Base-by-base conservation (phyloP, 2,329 filamentous ascomycete genomes). In the Rhynchosporium secalis region DNA sequence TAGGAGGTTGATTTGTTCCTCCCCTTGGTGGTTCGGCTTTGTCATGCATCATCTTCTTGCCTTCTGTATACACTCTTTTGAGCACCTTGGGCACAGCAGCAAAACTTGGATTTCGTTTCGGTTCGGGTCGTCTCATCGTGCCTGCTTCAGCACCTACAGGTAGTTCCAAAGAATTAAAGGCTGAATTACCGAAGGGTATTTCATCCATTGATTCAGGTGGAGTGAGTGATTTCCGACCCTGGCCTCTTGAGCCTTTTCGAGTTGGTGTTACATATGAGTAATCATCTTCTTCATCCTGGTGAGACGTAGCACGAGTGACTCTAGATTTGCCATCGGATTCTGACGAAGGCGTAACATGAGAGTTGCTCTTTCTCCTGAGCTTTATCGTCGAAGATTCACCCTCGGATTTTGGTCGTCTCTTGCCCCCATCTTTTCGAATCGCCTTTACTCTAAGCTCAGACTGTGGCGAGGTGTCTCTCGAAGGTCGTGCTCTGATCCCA, bases 11-110 rank as follows among this genome's bases (percentile, higher is more conserved):
- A 63, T 87, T 87, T 2, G 75, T 75, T 1, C 78, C 75, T 7
- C 80, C 78, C 54, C 80, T 80, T 0, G 81, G 81, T 3, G 83
- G 79, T 56, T 88, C 85, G 48, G 80, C 81, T 60, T 80, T 81
- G 60, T 88, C 85, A 13, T 85, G 81, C 43, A 88, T 81, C 12
- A 88, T 86, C 73, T 87, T 87, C 74, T 83, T 87, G 56, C 85
- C 84, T 62, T 85, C 85, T 49, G 79, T 83, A 62, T 88, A 80
- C 6, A 87, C 85, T 71, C 85, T 87, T 69, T 86, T 87, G 64
- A 88, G 75, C 7, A 86, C 84, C 46, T 84, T 83, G n/a, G 84
- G 83, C 66, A 87, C 79, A 54, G 83, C 85, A 73, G 83, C 85
- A 73, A 87, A 82, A 70, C 84, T 87, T 2, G 80, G 75, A 56